phyloP scores from a whole-genome alignment of 768 basidiomycete species.

The Termitomyces sp. region DNA sequence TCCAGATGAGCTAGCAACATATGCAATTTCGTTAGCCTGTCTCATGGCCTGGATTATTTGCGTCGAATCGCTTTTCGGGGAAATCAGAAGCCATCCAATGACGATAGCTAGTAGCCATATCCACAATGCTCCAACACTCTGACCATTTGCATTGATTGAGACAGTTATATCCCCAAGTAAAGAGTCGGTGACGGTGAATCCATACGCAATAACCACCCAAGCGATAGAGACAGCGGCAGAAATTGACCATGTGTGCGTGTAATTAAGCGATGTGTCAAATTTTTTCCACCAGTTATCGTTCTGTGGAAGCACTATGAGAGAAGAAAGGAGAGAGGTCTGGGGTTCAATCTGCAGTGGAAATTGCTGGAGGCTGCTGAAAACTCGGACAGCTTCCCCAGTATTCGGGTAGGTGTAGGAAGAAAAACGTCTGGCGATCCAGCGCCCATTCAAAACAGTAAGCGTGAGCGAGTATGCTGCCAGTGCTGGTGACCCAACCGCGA shows the following conservation, averaged over 20 bases:
- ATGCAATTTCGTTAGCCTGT: constrained; percentile 24
- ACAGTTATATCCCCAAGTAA: constrained; percentile 18
- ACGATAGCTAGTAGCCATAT: constrained; percentile 40
- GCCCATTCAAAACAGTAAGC: constrained; percentile 35
- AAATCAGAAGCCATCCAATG: constrained; percentile 35
- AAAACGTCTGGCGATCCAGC: constrained; percentile 32
- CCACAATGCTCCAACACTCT: constrained; percentile 35
- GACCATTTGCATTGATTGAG: constrained; percentile 26
- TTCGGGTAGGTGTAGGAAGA: constrained; percentile 24
- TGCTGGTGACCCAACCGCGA: constrained; percentile 37
- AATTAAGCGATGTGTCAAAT: constrained; percentile 25
- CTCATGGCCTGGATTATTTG: constrained; percentile 24
- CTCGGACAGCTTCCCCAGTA: constrained; percentile 20
- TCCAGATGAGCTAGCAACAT: constrained; percentile 15
- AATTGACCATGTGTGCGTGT: constrained; percentile 31
- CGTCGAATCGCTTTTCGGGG: constrained; percentile 31
- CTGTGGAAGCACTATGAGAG: constrained; percentile 33
- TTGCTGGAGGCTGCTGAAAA: constrained; percentile 36
- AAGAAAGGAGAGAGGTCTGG: constrained; percentile 24
- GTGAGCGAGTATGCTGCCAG: constrained; percentile 40
- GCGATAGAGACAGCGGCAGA: constrained; percentile 30
- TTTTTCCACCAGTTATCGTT: constrained; percentile 38
- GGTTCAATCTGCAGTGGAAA: constrained; percentile 27
- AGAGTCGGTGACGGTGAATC: constrained; percentile 30
- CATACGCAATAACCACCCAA: constrained; percentile 39